Percentiles rank a stretch among this genome's conserved stretches.
Conservation (phyloP, 78 protist species). For the Dictyostelium discoideum region dicty_2.7 NC_007089.4:6266501-6267000, state of each 20-base stretch:
- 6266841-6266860: not conserved
- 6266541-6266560: slow-evolving; percentile 86
- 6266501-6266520: slow-evolving; percentile 98
- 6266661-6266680: slow-evolving; percentile 95
- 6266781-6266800: not conserved
- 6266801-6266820: not conserved
- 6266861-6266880: no score
- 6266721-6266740: slow-evolving; percentile 90
- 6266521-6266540: slow-evolving; percentile 96
- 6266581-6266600: not conserved
- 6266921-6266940: slow-evolving; percentile 96
- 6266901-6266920: slow-evolving; percentile 88
- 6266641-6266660: slow-evolving; percentile 45
- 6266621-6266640: no score
- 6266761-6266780: slow-evolving; percentile 44
- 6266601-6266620: not conserved
- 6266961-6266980: slow-evolving; percentile 80
- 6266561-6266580: not conserved
- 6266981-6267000: slow-evolving; percentile 89
- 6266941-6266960: slow-evolving; percentile 91
- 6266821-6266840: not conserved
- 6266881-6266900: not conserved
- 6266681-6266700: slow-evolving; percentile 93
- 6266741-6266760: slow-evolving; percentile 74
- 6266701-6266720: slow-evolving; percentile 96